Evolutionary conservation across 495 filamentous ascomycete species (phyloP).

Genomic region (Aspergillus mulundensis): DNA sequence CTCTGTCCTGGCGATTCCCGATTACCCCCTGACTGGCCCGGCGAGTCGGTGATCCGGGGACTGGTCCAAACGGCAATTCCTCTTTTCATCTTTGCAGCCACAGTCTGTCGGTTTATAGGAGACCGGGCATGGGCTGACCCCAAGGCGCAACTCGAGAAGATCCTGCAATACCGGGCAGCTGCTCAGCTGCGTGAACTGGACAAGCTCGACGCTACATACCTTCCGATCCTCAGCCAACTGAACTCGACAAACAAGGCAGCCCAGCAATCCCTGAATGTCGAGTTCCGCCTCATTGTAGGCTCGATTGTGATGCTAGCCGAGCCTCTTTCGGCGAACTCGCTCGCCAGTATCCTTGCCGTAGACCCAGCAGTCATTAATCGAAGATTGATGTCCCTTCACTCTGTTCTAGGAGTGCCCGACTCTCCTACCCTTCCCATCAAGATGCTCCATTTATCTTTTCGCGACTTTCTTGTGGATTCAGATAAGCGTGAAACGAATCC

Average conservation of each 20-base stretch:
- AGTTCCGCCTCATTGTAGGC: constrained; percentile 21
- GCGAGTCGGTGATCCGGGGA: too few relatives aligned
- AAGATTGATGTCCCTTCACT: constrained; percentile 19
- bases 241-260: background rate
- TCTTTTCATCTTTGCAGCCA: constrained; percentile 25
- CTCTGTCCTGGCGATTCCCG: too few relatives aligned
- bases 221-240: constrained; percentile 8
- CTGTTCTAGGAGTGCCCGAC: constrained; percentile 23
- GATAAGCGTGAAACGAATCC: too few relatives aligned
- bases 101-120: constrained; percentile 25
- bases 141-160: constrained; percentile 16
- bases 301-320: constrained; percentile 20
- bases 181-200: too few relatives aligned
- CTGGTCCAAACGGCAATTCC: too few relatives aligned
- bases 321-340: constrained; percentile 18
- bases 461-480: constrained; percentile 24
- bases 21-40: background rate
- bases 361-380: background rate
- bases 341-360: constrained; percentile 16
- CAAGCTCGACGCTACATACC: background rate
- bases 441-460: constrained; percentile 26
- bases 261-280: background rate
- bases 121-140: background rate
- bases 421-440: constrained; percentile 13
- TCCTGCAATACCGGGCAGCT: too few relatives aligned